A percentile compares a stretch with the other conserved stretches of the same genome.
Evolutionary conservation across 2,329 filamentous ascomycete species (phyloP).

Genomic region (Thielaviopsis euricoi): DNA sequence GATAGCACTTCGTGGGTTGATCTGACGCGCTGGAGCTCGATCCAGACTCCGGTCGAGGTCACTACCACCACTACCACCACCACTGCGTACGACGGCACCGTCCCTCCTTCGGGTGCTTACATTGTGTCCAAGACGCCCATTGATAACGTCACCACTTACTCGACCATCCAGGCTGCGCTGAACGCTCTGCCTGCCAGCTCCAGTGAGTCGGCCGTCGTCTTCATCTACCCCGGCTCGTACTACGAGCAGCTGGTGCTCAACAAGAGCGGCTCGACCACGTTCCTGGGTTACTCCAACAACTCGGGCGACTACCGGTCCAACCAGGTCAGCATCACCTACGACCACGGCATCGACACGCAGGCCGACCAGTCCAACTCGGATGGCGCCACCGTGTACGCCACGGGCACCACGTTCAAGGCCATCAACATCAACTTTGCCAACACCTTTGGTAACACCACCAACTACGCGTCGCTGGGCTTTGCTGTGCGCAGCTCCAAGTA

Average conservation of each 20-base stretch:
- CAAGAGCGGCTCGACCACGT: slow-evolving; percentile 30
- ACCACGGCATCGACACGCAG: slow-evolving; percentile 18
- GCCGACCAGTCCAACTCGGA: slow-evolving; percentile 30
- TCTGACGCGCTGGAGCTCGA: slow-evolving; percentile 15
- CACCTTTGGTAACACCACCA: slow-evolving; percentile 20
- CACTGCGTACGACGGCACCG: slow-evolving; percentile 16
- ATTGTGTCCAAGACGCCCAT: slow-evolving; percentile 17
- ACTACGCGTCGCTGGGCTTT: slow-evolving; percentile 25
- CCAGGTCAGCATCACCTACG: slow-evolving; percentile 32
- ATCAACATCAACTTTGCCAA: slow-evolving; percentile 45
- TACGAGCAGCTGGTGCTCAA: slow-evolving; percentile 41
- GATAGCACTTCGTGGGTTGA: slow-evolving; percentile 16
- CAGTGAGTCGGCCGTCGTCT: slow-evolving; percentile 18
- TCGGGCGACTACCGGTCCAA: slow-evolving; percentile 36
- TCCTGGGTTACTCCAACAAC: slow-evolving; percentile 42
- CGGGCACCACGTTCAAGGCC: slow-evolving; percentile 34
- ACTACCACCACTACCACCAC: not conserved
- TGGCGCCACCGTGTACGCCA: slow-evolving; percentile 29
- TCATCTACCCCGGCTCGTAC: slow-evolving; percentile 33
- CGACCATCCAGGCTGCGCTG: slow-evolving; percentile 15
- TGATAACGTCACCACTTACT: slow-evolving; percentile 14
- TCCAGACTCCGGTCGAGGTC: slow-evolving; percentile 13
- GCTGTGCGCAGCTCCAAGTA: slow-evolving; percentile 4
- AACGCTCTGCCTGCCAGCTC: slow-evolving; percentile 15
- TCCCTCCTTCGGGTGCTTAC: slow-evolving; percentile 18